Percentiles rank a stretch among this genome's conserved stretches.
Evolutionary conservation across 257 asterid genomes (phyloP).

Genomic region (Solanum tacnaense): DNA sequence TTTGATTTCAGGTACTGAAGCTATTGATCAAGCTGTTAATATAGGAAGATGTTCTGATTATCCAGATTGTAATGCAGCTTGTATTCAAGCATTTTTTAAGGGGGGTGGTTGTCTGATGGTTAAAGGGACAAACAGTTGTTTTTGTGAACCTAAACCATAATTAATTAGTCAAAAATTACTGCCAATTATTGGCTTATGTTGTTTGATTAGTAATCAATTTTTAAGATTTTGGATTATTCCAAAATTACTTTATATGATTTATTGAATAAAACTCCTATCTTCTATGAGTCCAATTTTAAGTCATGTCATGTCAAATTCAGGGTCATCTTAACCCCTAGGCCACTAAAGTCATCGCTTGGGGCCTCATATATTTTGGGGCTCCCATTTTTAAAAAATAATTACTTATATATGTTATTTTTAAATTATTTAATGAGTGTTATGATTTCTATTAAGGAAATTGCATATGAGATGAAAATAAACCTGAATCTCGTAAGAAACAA

Average conservation of each 20-base stretch:
- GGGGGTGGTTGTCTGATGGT: not conserved
- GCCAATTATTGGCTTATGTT: not conserved
- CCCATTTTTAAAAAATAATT: too few relatives aligned
- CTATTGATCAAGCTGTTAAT: not conserved
- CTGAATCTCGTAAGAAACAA: too few relatives aligned
- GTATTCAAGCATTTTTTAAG: not conserved
- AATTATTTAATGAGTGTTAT: too few relatives aligned
- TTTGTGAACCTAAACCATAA: not conserved
- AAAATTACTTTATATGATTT: not conserved
- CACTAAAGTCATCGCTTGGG: too few relatives aligned
- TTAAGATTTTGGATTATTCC: not conserved
- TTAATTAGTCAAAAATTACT: not conserved
- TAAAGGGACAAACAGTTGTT: not conserved
- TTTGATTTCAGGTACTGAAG: not conserved
- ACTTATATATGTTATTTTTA: too few relatives aligned
- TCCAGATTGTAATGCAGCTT: not conserved
- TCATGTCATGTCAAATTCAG: not conserved
- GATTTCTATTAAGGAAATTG: too few relatives aligned
- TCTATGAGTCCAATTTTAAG: not conserved
- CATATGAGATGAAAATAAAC: too few relatives aligned
- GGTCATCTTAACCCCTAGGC: too few relatives aligned
- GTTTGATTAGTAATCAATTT: not conserved
- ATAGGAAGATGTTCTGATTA: not conserved
- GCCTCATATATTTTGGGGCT: rapidly evolving
- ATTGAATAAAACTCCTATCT: not conserved